These are phyloP conservation scores for Rubia balearica DNA, from an alignment of 305 asterid genomes.

Conservation along the genomic window DNA sequence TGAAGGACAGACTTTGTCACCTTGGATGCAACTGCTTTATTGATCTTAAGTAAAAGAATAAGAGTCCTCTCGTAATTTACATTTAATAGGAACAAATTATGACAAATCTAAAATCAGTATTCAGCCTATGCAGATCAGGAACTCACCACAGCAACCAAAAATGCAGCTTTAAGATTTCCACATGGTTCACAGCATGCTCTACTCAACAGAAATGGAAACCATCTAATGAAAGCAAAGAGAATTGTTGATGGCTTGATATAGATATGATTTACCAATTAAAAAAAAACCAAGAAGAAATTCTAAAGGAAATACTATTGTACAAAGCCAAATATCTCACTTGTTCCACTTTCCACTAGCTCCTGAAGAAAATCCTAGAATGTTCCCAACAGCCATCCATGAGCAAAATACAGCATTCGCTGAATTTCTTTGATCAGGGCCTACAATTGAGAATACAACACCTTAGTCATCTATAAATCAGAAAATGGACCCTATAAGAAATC, in stretches of 20 bases:
- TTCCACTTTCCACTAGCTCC: conserved; percentile 99
- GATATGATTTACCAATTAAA: conserved; percentile 2
- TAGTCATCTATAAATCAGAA: conserved; percentile 10
- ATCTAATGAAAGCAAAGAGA: conserved; percentile 41
- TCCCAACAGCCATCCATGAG: conserved; percentile 99
- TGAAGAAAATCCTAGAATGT: conserved; percentile 94
- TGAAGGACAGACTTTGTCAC: not conserved
- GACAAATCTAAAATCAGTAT: conserved; percentile 12
- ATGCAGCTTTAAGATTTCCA: conserved; percentile 99
- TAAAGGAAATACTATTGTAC: conserved; percentile 9
- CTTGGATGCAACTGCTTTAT: not conserved
- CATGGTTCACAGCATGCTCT: conserved; percentile 98
- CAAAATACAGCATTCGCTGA: conserved; percentile 92
- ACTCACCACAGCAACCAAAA: conserved; percentile 98
- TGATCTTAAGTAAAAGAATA: not conserved
- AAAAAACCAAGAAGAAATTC: not conserved
- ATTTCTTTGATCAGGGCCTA: conserved; percentile 97
- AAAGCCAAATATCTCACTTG: conserved; percentile 45
- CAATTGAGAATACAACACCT: conserved; percentile 17
- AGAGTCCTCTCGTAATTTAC: not conserved
- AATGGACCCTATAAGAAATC: not conserved
- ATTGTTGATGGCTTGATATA: conserved; percentile 5
- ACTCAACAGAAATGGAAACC: conserved; percentile 93
- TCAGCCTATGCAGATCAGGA: conserved; percentile 16
- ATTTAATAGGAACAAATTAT: not conserved